phyloP scores from a whole-genome alignment of 805 yeast species.

The Helenozyma rhizophorensis region DNA sequence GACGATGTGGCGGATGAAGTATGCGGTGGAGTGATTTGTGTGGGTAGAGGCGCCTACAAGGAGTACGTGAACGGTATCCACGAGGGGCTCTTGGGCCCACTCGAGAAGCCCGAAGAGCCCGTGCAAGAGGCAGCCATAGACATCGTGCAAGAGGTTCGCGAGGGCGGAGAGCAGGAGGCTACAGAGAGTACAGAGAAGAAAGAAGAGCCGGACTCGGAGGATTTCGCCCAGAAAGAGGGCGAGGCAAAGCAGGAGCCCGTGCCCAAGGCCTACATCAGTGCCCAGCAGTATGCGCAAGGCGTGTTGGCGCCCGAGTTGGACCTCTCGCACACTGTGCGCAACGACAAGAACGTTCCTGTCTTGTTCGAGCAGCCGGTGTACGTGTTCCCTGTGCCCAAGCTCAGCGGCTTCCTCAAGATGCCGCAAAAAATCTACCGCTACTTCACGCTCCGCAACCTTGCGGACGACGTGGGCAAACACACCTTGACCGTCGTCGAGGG shows the following conservation, averaged over 20 bases:
- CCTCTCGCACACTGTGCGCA: slow-evolving; percentile 22
- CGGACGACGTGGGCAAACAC: slow-evolving; percentile 56
- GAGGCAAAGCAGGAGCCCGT: slow-evolving; percentile 38
- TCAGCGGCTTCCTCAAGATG: slow-evolving; percentile 72
- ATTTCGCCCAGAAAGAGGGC: slow-evolving; percentile 21
- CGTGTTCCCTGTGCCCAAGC: slow-evolving; percentile 70
- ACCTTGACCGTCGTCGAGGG: slow-evolving; percentile 52
- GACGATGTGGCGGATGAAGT: slow-evolving; percentile 40
- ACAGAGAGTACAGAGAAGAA: slow-evolving; percentile 12
- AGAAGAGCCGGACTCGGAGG: slow-evolving; percentile 9
- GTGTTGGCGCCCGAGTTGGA: slow-evolving; percentile 60
- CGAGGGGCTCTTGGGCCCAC: slow-evolving; percentile 92
- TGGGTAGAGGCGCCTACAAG: slow-evolving; percentile 95
- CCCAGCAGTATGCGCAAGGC: slow-evolving; percentile 53
- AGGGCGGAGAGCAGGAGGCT: slow-evolving; percentile 9
- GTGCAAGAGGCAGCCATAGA: slow-evolving; percentile 5
- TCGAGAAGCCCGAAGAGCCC: slow-evolving; percentile 43
- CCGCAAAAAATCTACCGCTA: slow-evolving; percentile 76
- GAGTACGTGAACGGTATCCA: slow-evolving; percentile 89
- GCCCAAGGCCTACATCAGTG: slow-evolving; percentile 59
- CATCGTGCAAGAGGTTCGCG: slow-evolving; percentile 2
- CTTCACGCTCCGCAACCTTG: slow-evolving; percentile 68
- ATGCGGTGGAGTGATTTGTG: slow-evolving; percentile 83
- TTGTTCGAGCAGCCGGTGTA: slow-evolving; percentile 74
- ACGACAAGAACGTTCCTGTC: slow-evolving; percentile 46